These are phyloP conservation scores for Mariannaea elegans DNA, from an alignment of 2,329 filamentous ascomycete genomes.

Conservation along the genomic window DNA sequence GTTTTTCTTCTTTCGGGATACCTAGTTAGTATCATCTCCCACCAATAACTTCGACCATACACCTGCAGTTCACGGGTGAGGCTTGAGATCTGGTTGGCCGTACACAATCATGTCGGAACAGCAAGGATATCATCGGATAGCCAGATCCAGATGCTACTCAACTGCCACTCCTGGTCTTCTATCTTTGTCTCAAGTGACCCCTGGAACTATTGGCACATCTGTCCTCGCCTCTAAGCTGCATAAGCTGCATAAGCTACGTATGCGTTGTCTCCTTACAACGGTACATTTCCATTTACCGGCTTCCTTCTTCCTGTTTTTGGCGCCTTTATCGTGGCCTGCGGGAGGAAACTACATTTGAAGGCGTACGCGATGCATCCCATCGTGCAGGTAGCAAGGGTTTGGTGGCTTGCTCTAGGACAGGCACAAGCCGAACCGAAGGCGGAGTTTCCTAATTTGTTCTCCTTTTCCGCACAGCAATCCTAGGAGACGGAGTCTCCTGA, in stretches of 20 bases:
- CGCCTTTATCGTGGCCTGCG: neutral
- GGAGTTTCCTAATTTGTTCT: neutral
- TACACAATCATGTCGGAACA: neutral
- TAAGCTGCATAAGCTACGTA: neutral
- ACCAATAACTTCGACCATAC: conserved; percentile 7
- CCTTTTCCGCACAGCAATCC: no score
- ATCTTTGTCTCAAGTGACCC: neutral
- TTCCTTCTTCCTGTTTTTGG: neutral
- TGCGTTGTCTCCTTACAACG: neutral
- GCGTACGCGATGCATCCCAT: neutral
- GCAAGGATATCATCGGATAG: neutral
- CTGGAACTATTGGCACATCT: neutral
- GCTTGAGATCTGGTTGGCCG: neutral
- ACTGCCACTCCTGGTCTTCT: no score
- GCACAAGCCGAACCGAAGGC: neutral
- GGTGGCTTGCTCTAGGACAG: neutral
- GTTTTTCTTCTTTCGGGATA: conserved; percentile 12
- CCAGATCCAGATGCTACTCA: neutral
- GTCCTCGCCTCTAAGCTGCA: neutral
- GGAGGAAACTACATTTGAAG: neutral
- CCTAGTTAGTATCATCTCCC: conserved; percentile 19
- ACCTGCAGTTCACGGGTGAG: conserved; percentile 18
- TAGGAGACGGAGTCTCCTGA: neutral
- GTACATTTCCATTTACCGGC: neutral
- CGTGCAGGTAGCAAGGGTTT: neutral